A percentile compares a stretch with the other conserved stretches of the same genome.
Conservation (phyloP, 2,329 filamentous ascomycete species). For the Arthrobotrys megalospora region DNA sequence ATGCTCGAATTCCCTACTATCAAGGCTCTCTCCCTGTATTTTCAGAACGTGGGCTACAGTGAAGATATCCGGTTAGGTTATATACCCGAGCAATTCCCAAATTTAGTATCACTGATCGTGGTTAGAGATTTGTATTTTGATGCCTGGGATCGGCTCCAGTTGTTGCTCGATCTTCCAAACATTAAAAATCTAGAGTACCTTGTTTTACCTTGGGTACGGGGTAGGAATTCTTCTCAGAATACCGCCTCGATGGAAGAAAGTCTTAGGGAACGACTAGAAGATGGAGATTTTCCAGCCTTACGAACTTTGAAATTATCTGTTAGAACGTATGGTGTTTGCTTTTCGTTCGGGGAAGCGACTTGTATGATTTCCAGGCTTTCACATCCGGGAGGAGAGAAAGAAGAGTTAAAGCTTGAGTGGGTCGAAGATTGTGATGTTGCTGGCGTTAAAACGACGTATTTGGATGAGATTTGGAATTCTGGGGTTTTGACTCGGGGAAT, state of each 20-base stretch:
- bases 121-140: rapidly evolving
- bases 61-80: no score
- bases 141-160: no score
- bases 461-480: not conserved
- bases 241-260: no score
- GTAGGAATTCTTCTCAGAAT: no score
- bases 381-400: not conserved
- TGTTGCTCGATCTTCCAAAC: not conserved
- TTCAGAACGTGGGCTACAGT: no score
- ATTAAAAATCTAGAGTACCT: not conserved
- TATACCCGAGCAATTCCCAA: not conserved
- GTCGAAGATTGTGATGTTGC: not conserved
- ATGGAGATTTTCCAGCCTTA: not conserved
- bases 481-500: not conserved
- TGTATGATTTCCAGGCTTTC: not conserved
- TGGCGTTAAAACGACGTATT: no score
- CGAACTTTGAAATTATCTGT: not conserved
- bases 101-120: not conserved
- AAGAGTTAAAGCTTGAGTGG: not conserved
- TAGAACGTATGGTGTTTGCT: not conserved
- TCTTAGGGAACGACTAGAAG: not conserved
- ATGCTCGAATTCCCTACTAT: not conserved
- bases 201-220: not conserved
- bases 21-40: not conserved
- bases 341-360: not conserved